Evolutionary conservation across 176 grass and related monocot species (phyloP), one percentile per base, ranked within the genome.

Genomic region (Triticum urartu): DNA sequence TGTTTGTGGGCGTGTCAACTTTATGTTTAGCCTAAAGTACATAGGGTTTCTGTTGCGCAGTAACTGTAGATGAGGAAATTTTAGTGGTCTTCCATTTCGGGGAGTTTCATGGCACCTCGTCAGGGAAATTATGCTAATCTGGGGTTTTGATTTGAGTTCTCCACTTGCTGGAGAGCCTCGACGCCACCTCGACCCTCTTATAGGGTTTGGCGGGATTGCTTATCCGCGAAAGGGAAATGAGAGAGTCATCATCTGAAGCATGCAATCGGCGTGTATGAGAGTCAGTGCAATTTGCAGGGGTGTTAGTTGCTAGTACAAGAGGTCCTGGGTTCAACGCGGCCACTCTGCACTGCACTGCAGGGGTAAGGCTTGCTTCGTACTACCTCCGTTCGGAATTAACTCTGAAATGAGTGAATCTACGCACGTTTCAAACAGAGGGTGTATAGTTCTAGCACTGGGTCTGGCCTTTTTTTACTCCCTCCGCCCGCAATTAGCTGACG

Each of bases 191-290:
- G 8, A 6, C 32, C 4, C 58, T 85, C 58, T 32, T 15, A 77
- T 21, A 28, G 21, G 79, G 70, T 86, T 90, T 81, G 7, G 3
- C 17, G 39, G 15, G 25, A 5, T 65, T 88, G 77, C 75, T 34
- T 90, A 11, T 72, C 30, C 11, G 36, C 77, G 9, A 18, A 64
- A 79, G 30, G 64, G 56, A 15, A 62, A 85, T 25, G 25, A n/a
- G 13, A 1, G 35, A 1, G 38, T 36, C 35, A 43, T 42, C 7
- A 26, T 69, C 61, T 61, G 35, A 67, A 76, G 25, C 79, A 68
- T 43, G 71, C 48, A 78, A 60, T 35, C 22, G 22, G 6, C 70
- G 43, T 61, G 25, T n/a, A 32, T 6, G 5, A 32, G 14, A 39
- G 11, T 9, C 20, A 20, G 4, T 39, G 26, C 11, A 83, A 61